Base-by-base conservation (phyloP, 1,139 yeast species). In the Saccharomycopsis phalli region DNA sequence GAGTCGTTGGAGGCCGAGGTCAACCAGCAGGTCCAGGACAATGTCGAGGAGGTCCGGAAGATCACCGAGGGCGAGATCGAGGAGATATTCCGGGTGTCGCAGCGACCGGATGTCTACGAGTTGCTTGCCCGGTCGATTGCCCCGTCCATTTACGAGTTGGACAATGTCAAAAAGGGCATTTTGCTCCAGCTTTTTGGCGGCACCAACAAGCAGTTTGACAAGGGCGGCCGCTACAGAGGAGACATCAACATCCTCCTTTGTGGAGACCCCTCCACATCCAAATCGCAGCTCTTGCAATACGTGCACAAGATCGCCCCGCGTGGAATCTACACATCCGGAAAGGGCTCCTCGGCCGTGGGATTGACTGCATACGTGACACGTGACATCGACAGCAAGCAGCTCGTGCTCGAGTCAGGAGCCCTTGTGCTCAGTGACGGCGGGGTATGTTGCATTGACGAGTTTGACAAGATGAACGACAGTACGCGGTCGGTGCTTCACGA, bases 291-390 rank as follows among this genome's bases (percentile, higher is more conserved):
- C 43, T 68, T 91, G 51, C 93, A 87, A 55, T 91, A 91, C 51
- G 97, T 91, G 38, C 98, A 91, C 62, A 86, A 88, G 57, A 91
- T 91, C 50, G 94, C 98, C 0, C 99, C 99, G 31, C 71, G 98
- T 57, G 98, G 98, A 51, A 86, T 93, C 31, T 91, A 88, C 59
- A 91, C 99, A 1, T 87, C 96, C 1, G 99, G 99, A 61, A 91
- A 91, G 56, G 98, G 98, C 41, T 87, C 97, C 0, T 91, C 98
- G 19, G 99, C 99, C 0, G 99, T 91, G 42, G 99, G 99, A 66
- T 69, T 91, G 56, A 91, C 99, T 1, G 98, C 99, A 1, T 91
- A 91, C 58, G 81, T 91, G 42, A 88, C 98, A 6, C 71, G 96
- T 55, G 99, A 91, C 59, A 72, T 83, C 34, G 98, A 91, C 53